Percentiles rank a stretch among this genome's conserved stretches.
phyloP scores from a whole-genome alignment of 768 basidiomycete genomes.

The Termitomyces sp. region DNA sequence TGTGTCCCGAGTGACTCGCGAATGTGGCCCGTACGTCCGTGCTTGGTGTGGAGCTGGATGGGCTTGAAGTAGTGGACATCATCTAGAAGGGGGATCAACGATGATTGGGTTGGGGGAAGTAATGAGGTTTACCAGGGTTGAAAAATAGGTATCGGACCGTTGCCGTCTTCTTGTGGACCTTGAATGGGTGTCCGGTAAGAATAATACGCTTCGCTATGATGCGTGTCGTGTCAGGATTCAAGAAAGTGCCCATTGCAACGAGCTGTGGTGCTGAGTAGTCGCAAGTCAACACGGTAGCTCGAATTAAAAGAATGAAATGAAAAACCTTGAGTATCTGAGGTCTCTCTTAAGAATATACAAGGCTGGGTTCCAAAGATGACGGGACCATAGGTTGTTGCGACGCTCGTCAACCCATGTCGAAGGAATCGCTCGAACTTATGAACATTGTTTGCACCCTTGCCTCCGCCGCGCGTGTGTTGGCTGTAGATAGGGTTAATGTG shows the following conservation, averaged over 20 bases:
- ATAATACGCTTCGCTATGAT: constrained; percentile 92
- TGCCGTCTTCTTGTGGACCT: constrained; percentile 94
- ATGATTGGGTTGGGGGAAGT: constrained; percentile 8
- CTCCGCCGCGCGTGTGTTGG: constrained; percentile 87
- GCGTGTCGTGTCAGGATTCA: constrained; percentile 87
- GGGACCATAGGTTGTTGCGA: constrained; percentile 89
- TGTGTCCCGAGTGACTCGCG: constrained; percentile 93
- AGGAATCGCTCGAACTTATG: constrained; percentile 95
- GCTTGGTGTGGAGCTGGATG: constrained; percentile 89
- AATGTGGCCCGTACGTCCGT: constrained; percentile 86
- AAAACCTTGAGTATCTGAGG: constrained; percentile 61
- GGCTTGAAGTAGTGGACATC: constrained; percentile 93
- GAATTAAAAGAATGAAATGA: constrained; percentile 5
- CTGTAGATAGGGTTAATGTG: constrained; percentile 87
- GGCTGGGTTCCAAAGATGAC: constrained; percentile 84
- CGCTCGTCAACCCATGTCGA: constrained; percentile 72
- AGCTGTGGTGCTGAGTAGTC: constrained; percentile 61
- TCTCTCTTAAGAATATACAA: constrained; percentile 74
- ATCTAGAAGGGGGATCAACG: constrained; percentile 35
- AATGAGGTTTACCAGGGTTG: constrained; percentile 56
- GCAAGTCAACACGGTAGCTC: neutral
- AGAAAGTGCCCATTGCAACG: constrained; percentile 86
- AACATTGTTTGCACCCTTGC: constrained; percentile 91
- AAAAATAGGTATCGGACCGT: constrained; percentile 99
- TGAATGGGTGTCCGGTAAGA: constrained; percentile 94